Conservation (phyloP, 805 yeast species). For the Candida orba region DNA sequence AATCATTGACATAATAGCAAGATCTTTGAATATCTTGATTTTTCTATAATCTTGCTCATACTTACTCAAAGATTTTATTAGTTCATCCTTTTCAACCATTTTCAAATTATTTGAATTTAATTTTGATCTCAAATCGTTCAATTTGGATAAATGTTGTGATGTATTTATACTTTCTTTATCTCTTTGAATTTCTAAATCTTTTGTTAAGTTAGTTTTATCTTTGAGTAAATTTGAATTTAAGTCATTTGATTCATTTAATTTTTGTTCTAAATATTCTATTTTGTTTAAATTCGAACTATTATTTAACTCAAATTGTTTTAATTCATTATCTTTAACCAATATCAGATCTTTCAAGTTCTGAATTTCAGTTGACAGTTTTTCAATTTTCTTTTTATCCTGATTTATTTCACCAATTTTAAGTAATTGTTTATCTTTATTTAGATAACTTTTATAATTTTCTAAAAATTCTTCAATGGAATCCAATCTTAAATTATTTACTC, state of each 20-base stretch:
- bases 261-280: neutral
- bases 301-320: neutral
- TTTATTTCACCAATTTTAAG: neutral
- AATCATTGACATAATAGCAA: neutral
- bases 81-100: neutral
- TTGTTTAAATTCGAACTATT: neutral
- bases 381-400: neutral
- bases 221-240: neutral
- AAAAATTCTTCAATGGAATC: slow-evolving; percentile 49
- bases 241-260: neutral
- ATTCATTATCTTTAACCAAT: slow-evolving; percentile 1
- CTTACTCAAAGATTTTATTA: neutral
- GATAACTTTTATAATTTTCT: slow-evolving; percentile 34
- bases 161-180: neutral
- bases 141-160: no score
- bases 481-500: slow-evolving; percentile 50
- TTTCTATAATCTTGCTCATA: neutral
- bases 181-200: neutral
- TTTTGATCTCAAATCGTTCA: neutral
- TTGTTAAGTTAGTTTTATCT: neutral
- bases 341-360: neutral
- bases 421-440: slow-evolving; percentile 6
- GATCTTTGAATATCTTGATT: neutral
- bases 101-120: neutral
- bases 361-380: neutral